Evolutionary conservation across 2,329 filamentous ascomycete species (phyloP).

Genomic region (Aspergillus brasiliensis): DNA sequence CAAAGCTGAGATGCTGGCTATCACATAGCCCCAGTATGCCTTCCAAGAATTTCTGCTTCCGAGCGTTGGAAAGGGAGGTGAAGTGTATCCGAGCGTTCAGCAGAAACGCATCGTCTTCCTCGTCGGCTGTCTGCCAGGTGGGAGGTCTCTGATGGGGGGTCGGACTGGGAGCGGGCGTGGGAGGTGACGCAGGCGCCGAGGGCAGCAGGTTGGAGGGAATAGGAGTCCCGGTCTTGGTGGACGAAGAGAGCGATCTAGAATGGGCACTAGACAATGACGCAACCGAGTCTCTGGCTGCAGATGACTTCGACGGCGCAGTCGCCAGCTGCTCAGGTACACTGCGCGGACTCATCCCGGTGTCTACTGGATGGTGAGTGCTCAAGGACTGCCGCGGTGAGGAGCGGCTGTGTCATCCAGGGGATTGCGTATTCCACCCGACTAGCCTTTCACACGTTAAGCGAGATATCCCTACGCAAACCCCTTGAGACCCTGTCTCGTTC

Average conservation of each 20-base stretch:
- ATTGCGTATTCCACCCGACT: conserved; percentile 17
- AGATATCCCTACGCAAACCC: conserved; percentile 13
- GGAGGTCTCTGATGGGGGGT: conserved; percentile 64
- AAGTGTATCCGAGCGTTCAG: conserved; percentile 80
- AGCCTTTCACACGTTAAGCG: conserved; percentile 9
- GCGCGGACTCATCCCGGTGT: conserved; percentile 34
- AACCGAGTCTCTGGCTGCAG: conserved; percentile 31
- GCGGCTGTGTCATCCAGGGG: conserved; percentile 17
- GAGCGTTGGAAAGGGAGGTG: conserved; percentile 70
- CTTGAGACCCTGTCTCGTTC: conserved; percentile 13
- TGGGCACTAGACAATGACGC: conserved; percentile 29
- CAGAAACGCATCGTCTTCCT: conserved; percentile 80
- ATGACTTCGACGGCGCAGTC: conserved; percentile 32
- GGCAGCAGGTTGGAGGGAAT: conserved; percentile 64
- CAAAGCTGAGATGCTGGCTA: conserved; percentile 91
- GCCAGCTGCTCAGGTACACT: conserved; percentile 31
- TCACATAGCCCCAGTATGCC: conserved; percentile 93
- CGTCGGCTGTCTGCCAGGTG: conserved; percentile 49
- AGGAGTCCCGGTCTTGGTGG: conserved; percentile 52
- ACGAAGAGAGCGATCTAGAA: conserved; percentile 50
- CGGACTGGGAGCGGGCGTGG: conserved; percentile 67
- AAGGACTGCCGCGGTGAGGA: conserved; percentile 25
- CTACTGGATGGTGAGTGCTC: conserved; percentile 31
- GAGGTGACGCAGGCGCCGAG: conserved; percentile 66
- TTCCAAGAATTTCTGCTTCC: conserved; percentile 78